Base-by-base conservation (phyloP, 176 grass and related monocot genomes). In the Puccinellia tenuiflora region DNA sequence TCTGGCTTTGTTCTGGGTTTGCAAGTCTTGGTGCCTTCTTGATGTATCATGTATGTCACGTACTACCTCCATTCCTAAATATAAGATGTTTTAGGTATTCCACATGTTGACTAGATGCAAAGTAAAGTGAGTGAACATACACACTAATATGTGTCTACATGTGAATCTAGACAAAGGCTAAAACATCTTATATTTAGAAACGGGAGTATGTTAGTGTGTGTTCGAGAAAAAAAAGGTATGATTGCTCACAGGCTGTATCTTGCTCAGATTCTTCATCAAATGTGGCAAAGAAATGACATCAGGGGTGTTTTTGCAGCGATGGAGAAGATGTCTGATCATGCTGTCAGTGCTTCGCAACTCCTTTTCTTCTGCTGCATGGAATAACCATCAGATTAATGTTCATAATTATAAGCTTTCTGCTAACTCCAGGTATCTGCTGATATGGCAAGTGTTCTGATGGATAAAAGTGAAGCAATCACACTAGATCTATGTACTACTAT, bases 251-350 rank as follows among this genome's bases (percentile, higher is more conserved):
- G 29, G 9, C 22, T 53, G 10, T 82, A 20, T 71, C 72, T 55
- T 64, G 61, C 47, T 42, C 85, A 99, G 97, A 87, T 96, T 84
- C 90, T 99, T 65, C 88, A 86, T 88, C 89, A 95, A 88, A 86
- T 96, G 89, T 99, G 97, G 97, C 64, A 82, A 84, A 90, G 89
- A 83, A 99, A 94, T 79, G 93, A 99, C 57, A 60, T 99, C 29
- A 92, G 83, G 79, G 93, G 97, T 79, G 91, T 99, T 78, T 86
- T 96, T 29, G 34, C 77, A 61, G 87, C 89, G 22, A 75, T 99
- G 84, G 97, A 92, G 68, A 96, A 90, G 87, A 99, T 99, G 88
- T 90, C 86, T 77, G 97, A 99, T 94, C 89, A 96, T 89, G 85
- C 89, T 83, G 97, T 99, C 61, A 85, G 93, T 84, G 68, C 66